phyloP scores from a whole-genome alignment of 768 basidiomycete genomes.

The Termitomyces titanicus region DNA sequence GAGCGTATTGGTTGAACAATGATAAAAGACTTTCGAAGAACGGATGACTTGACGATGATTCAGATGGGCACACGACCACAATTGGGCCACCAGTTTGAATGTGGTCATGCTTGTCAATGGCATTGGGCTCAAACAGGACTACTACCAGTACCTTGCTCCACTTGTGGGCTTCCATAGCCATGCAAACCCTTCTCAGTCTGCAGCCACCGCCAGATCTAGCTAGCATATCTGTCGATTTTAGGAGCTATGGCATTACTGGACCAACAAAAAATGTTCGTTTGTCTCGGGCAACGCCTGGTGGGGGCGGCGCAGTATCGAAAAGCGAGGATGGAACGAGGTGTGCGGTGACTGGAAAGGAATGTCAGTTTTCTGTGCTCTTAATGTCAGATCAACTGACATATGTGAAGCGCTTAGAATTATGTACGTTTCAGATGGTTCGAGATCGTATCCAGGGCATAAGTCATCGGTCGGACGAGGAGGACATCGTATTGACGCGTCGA shows the following conservation, averaged over 20 bases:
- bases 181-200: conserved; percentile 4
- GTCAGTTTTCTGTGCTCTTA: conserved; percentile 28
- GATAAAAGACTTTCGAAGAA: no score
- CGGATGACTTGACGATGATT: no score
- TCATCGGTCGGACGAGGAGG: conserved; percentile 55
- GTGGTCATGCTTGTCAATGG: no score
- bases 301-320: conserved; percentile 66
- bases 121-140: no score
- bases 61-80: no score
- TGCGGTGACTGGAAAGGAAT: conserved; percentile 78
- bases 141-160: no score
- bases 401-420: conserved; percentile 55
- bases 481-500: conserved; percentile 64
- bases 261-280: conserved; percentile 53
- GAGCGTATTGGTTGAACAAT: no score
- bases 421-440: conserved; percentile 48
- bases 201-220: not conserved
- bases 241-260: conserved; percentile 37
- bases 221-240: conserved; percentile 35
- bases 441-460: conserved; percentile 44
- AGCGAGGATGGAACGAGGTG: conserved; percentile 65
- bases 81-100: no score
- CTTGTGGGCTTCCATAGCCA: no score
- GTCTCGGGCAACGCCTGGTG: conserved; percentile 52
- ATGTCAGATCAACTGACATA: not conserved